Base-by-base conservation (phyloP, 495 filamentous ascomycete genomes). In the Tetracladium marchalianum region DNA sequence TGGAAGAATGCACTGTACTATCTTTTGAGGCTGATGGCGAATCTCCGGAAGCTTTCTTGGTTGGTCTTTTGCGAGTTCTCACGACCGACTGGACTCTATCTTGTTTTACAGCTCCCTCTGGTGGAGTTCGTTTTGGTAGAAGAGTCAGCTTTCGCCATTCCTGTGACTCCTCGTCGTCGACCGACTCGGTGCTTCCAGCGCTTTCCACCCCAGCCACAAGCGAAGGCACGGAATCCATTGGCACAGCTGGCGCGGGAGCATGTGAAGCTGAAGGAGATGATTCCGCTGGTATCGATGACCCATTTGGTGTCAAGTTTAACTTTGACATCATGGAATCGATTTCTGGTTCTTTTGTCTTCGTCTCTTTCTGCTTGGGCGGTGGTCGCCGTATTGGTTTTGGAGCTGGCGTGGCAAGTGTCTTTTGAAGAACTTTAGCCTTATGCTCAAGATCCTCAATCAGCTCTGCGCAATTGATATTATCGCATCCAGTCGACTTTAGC, bases 401-500 rank as follows among this genome's bases (percentile, higher is more conserved):
- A 39, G 24, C 27, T 7, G 12, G 34, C 45, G 19, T 11, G 53
- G 32, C 39, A 32, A 39, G 17, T 17, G 27, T 35, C 22, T 47
- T 47, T 10, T 11, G 38, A 12, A 19, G 13, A 31, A 13, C 33
- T 15, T 37, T 43, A 10, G 36, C 46, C 38, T 53, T 55, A 22
- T 41, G 41, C 42, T 46, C 16, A n/a, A 56, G 31, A 39, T 54
- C 43, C 22, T 41, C 13, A n/a, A 80, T 66, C 11, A 90, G 60
- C 32, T 81, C 74, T 15, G 65, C 60, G 24, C 80, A 77, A 4
- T 67, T 72, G 31, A 81, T 67, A 9, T 80, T 69, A 42, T 78
- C 75, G 35, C 85, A 85, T 18, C 84, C 87, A 24, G 89, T 80
- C 35, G 85, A 76, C 44, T 86, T 80, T 0, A 70, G 70, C 67